Base-by-base conservation (phyloP, 179 eudicot genomes). In the Vitellaria paradoxa region DNA sequence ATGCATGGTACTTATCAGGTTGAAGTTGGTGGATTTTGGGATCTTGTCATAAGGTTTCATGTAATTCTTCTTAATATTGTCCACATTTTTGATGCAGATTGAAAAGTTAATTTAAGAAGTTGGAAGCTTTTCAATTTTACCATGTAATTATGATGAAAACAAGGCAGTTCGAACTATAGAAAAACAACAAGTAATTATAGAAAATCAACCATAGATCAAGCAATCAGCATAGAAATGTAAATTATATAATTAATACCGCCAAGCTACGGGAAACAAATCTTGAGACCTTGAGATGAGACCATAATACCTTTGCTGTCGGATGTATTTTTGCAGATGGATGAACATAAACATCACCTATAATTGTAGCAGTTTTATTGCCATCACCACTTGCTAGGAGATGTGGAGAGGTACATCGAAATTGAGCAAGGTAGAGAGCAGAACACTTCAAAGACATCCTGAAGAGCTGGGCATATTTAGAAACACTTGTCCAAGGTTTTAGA, bases 311-410 rank as follows among this genome's bases (percentile, higher is more conserved):
- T 53, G 99, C 92, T 13, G 94, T 91, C 70, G 91, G 92, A 80
- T 96, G 94, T 64, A 91, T 82, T 90, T 94, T 96, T 66, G 99
- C 97, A 64, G 99, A 94, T 81, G 99, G 99, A 84, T 96, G 99
- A 71, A 96, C 82, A 81, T 85, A 94, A 60, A 92, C 99, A 89
- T 96, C 94, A 64, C 99, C 99, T 64, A 84, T 63, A 56, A 96
- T 85, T 15, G 87, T 86, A 59, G 97, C 90, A 76, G 67, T 85
- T 84, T 78, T 91, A 42, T 85, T 83, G 55, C 98, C 99, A 81
- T 96, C 97, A 56, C 94, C 97, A 84, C 85, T 87, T 0, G 96
- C 97, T 84, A 96, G 80, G 21, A 96, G 86, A 89, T 91, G 86
- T 12, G 94, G 91, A 68, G 93, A 87, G 45, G 91, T 82, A 46